Evolutionary conservation across 2,329 filamentous ascomycete genomes (phyloP).

Genomic region (Alternaria longipes): DNA sequence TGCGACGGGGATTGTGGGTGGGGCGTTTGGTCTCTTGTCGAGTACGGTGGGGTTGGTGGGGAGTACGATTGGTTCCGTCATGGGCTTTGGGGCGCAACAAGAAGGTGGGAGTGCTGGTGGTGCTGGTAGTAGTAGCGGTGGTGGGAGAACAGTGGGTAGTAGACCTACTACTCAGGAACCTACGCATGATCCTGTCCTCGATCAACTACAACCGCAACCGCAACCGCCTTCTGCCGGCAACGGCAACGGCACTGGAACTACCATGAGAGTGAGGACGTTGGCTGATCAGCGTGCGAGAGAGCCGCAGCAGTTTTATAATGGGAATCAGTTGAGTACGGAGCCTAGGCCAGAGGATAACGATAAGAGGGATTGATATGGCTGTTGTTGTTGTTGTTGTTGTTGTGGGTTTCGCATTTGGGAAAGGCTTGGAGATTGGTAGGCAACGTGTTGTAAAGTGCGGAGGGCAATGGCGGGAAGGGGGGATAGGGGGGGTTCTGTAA

Average conservation of each 20-base stretch:
- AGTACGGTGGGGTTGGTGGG: constrained; percentile 46
- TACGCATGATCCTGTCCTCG: constrained; percentile 20
- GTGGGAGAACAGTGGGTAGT: constrained; percentile 21
- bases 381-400: too few species aligned
- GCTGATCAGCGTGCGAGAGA: constrained; percentile 61
- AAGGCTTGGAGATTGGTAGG: too few species aligned
- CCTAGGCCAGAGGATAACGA: constrained; percentile 10
- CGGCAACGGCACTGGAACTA: not conserved
- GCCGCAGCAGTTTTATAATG: constrained; percentile 83
- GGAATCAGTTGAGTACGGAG: constrained; percentile 68
- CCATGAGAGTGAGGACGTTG: constrained; percentile 54
- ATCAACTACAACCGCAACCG: constrained; percentile 8
- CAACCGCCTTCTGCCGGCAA: not conserved
- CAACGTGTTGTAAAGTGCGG: too few species aligned
- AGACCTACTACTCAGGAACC: constrained; percentile 17
- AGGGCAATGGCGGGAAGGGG: not conserved
- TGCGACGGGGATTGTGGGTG: constrained; percentile 44
- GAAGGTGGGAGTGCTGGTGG: constrained; percentile 10
- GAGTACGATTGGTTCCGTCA: constrained; percentile 42
- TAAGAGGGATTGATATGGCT: constrained; percentile 10
- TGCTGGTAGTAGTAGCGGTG: not conserved
- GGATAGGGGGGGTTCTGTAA: not conserved
- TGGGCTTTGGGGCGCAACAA: constrained; percentile 34
- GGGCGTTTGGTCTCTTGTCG: constrained; percentile 45
- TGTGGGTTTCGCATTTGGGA: too few species aligned